Evolutionary conservation across 2,329 filamentous ascomycete genomes (phyloP), one percentile per base, ranked within the genome.

Genomic region (Pseudocercospora vitis): DNA sequence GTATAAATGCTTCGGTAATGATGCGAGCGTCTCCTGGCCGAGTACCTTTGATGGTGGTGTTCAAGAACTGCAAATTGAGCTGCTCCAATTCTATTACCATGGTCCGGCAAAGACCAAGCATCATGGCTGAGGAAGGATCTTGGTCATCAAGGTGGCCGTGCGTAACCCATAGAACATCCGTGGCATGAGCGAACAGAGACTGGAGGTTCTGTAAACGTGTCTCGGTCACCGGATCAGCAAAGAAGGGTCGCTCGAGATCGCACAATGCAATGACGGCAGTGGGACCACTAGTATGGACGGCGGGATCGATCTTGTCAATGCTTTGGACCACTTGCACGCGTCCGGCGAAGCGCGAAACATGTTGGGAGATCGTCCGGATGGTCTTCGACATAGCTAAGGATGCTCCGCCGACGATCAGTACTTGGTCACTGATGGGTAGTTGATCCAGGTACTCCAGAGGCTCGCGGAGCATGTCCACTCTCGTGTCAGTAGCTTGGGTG

Each of bases 91-190:
- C 58, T 2, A 55, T 50, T 26, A 55, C 53, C 33, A 61, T 32
- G 2, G 56, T 56, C n/a, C 58, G 45, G 42, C 58, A 59, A 16
- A 61, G 40, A 21, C 56, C 58, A 12, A 61, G 50, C 57, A 57
- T 58, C 50, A 60, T 55, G 28, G 55, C 55, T 18, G 57, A 24
- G n/a, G 37, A 48, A 11, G 47, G 37, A 21, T 55, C 48, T n/a
- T 56, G 26, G 28, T 54, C 52, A 23, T 57, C 55, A 9, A 60
- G 33, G 42, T 55, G 55, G 3, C 53, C 58, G 11, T 50, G 31
- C 2, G 56, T 58, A 1, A 56, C 58, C 56, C 58, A 60, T 16
- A 58, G 48, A 47, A 58, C 44, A 46, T 58, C 48, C 1, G 53
- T 54, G 3, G 53, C 53, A 18, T 52, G 46, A 9, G 44, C 8